A percentile compares a stretch with the other conserved stretches of the same genome.
Evolutionary conservation across 371 early-diverging fungal species (phyloP).

Genomic region (Chytridium lagenaria): DNA sequence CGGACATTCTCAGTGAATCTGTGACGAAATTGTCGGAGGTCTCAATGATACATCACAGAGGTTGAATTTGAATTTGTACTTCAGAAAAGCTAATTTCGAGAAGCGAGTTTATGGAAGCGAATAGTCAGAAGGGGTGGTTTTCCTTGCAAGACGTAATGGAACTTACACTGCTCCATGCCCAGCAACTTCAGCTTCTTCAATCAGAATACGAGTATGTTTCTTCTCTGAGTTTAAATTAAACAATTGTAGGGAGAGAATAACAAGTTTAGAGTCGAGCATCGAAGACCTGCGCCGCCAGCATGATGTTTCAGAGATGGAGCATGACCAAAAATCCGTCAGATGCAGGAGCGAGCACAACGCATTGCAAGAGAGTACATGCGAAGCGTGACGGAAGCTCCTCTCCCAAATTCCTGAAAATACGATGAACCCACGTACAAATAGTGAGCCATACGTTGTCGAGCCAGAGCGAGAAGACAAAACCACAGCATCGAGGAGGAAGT

Average conservation of each 20-base stretch:
- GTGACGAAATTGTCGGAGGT: too few relatives aligned
- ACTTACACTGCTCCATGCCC: slow-evolving; percentile 58
- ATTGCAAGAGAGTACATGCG: slow-evolving; percentile 36
- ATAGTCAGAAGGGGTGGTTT: slow-evolving; percentile 42
- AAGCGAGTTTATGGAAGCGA: slow-evolving; percentile 12
- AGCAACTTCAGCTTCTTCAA: slow-evolving; percentile 58
- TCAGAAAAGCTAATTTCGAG: too few relatives aligned
- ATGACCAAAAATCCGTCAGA: slow-evolving; percentile 29
- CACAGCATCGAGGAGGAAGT: neutral
- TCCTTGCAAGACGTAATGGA: slow-evolving; percentile 60
- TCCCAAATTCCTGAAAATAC: slow-evolving; percentile 9
- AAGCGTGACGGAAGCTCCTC: slow-evolving; percentile 8
- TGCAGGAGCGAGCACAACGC: slow-evolving; percentile 37
- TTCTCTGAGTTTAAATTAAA: neutral
- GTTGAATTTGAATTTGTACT: too few relatives aligned
- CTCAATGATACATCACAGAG: too few relatives aligned
- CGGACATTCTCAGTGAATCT: too few relatives aligned
- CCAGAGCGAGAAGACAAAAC: neutral
- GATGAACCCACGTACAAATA: neutral
- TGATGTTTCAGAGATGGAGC: slow-evolving; percentile 16
- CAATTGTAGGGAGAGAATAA: slow-evolving; percentile 17
- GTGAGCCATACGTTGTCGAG: neutral
- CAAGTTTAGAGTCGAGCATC: slow-evolving; percentile 18
- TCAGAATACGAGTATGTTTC: slow-evolving; percentile 48
- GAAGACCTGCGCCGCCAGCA: slow-evolving; percentile 22